A percentile compares a stretch with the other conserved stretches of the same genome.
Conservation (phyloP, 2,329 filamentous ascomycete genomes). For the Teratosphaeria pseudoeucalypti region DNA sequence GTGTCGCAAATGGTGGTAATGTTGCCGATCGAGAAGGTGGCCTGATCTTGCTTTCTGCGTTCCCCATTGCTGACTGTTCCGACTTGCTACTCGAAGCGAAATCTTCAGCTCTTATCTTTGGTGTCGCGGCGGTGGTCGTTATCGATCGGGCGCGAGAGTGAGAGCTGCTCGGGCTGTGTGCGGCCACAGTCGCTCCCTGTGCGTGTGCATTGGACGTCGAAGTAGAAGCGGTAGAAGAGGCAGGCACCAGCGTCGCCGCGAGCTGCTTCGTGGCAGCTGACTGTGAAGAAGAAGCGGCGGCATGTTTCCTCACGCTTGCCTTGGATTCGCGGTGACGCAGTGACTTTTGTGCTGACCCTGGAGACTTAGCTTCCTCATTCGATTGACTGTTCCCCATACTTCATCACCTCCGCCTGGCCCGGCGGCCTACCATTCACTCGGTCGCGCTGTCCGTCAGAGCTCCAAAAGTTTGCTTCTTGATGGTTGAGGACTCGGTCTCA, state of each 20-base stretch:
- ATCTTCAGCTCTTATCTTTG: slow-evolving; percentile 8
- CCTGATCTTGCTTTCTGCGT: slow-evolving; percentile 11
- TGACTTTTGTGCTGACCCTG: background rate
- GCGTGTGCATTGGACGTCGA: slow-evolving; percentile 13
- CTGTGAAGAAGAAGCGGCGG: slow-evolving; percentile 4
- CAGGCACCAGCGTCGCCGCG: slow-evolving; percentile 10
- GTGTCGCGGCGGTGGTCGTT: slow-evolving; percentile 11
- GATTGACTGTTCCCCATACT: slow-evolving; percentile 8
- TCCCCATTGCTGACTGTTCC: slow-evolving; percentile 13
- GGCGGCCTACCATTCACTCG: background rate
- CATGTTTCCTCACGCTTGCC: background rate
- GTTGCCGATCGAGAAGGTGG: slow-evolving; percentile 16
- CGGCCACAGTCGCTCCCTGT: slow-evolving; percentile 2
- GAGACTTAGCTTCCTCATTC: slow-evolving; percentile 1
- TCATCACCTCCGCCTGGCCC: background rate
- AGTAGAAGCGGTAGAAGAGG: slow-evolving; percentile 8
- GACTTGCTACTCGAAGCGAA: slow-evolving; percentile 3
- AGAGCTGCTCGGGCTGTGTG: slow-evolving; percentile 7
- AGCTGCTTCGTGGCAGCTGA: slow-evolving; percentile 4
- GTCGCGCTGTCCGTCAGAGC: background rate
- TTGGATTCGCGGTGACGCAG: slow-evolving; percentile 4
- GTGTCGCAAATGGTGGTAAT: slow-evolving; percentile 8
- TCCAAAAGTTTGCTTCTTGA: background rate
- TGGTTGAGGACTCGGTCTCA: background rate
- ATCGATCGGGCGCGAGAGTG: slow-evolving; percentile 21